Percentiles rank a stretch among this genome's conserved stretches.
These are phyloP conservation scores for Trametes maxima DNA, from an alignment of 768 basidiomycete genomes.

Conservation along the genomic window DNA sequence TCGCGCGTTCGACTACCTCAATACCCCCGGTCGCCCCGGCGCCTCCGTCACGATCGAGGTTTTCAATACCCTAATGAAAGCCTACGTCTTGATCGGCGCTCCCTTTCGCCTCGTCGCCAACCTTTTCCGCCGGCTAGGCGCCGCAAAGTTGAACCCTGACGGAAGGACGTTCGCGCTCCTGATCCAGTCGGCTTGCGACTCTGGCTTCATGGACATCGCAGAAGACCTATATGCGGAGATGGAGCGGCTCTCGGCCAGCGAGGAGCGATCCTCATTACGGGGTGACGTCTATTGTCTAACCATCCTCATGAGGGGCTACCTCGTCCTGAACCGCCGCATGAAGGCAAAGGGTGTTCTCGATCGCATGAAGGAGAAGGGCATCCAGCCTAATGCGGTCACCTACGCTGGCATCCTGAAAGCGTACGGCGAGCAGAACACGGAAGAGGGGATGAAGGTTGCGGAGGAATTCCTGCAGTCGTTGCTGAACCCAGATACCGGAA, in stretches of 20 bases:
- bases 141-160: conserved; percentile 57
- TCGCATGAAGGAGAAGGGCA: conserved; percentile 66
- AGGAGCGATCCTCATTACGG: conserved; percentile 41
- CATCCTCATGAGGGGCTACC: conserved; percentile 72
- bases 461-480: conserved; percentile 65
- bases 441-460: conserved; percentile 58
- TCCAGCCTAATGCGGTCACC: conserved; percentile 69
- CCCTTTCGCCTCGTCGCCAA: conserved; percentile 66
- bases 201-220: conserved; percentile 64
- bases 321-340: conserved; percentile 53
- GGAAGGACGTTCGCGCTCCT: conserved; percentile 68
- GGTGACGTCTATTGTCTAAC: conserved; percentile 67
- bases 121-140: conserved; percentile 60
- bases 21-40: conserved; percentile 37
- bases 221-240: conserved; percentile 69
- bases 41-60: conserved; percentile 56
- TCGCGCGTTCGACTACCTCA: conserved; percentile 65
- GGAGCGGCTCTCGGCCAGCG: conserved; percentile 44
- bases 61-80: conserved; percentile 81
- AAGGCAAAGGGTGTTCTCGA: conserved; percentile 68
- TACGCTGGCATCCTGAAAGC: conserved; percentile 67
- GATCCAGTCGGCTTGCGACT: conserved; percentile 81
- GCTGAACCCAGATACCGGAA: conserved; percentile 29
- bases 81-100: conserved; percentile 78
- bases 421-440: conserved; percentile 52